Conservation (phyloP, 805 yeast genomes). For the Kurtzmaniella cleridarum region DNA sequence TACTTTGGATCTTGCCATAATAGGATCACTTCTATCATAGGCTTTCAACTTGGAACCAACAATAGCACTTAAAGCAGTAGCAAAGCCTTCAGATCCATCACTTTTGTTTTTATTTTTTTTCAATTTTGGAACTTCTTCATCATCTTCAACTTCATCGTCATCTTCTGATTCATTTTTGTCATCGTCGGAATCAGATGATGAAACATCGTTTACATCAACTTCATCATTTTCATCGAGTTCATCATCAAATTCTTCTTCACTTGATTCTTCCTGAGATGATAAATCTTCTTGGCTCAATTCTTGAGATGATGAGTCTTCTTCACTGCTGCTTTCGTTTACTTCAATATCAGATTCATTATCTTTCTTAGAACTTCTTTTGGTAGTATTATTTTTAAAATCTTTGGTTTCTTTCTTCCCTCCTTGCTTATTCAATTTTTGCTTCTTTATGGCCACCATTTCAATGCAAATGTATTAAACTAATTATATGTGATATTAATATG, state of each 20-base stretch:
- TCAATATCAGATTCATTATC: conserved; percentile 14
- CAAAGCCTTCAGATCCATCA: conserved; percentile 74
- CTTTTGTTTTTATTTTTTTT: conserved; percentile 53
- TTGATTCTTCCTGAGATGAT: conserved; percentile 2
- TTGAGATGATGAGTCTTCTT: conserved; percentile 9
- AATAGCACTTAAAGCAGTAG: conserved; percentile 78
- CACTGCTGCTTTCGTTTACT: conserved; percentile 13
- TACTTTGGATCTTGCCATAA: conserved; percentile 76
- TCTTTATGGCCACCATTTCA: conserved; percentile 17
- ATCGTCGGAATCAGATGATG: conserved; percentile 10
- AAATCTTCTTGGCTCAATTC: conserved; percentile 14
- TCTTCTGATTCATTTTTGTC: conserved; percentile 13
- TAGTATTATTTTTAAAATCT: conserved; percentile 7
- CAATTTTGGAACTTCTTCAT: conserved; percentile 41
- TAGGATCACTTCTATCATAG: conserved; percentile 84
- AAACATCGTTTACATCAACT: conserved; percentile 6
- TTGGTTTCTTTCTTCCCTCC: conserved; percentile 4
- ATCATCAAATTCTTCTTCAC: conserved; percentile 3
- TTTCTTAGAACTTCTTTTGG: conserved; percentile 10
- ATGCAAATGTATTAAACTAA: background rate
- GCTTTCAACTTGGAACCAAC: conserved; percentile 83
- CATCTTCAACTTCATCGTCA: conserved; percentile 17
- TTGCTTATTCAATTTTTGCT: conserved; percentile 14
- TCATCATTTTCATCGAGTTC: conserved; percentile 10
- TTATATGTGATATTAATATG: background rate